Evolutionary conservation across 1,139 yeast species (phyloP).

Genomic region (Tardiomyces depauwii): DNA sequence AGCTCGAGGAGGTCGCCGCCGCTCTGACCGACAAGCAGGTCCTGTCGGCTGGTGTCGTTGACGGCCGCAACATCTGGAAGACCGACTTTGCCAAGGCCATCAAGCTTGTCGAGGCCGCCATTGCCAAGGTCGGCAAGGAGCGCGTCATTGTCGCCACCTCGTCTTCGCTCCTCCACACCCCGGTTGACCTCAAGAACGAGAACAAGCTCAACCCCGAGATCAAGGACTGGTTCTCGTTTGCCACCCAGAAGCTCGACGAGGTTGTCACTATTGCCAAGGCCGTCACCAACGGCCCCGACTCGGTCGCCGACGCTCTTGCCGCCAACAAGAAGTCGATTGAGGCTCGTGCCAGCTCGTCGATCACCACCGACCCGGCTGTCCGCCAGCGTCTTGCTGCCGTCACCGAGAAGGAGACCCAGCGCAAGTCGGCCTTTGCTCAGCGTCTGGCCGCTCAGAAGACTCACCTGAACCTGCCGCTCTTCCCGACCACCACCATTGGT

Average conservation of each 20-base stretch:
- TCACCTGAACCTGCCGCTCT: constrained; percentile 85
- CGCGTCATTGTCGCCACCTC: constrained; percentile 90
- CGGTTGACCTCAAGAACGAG: constrained; percentile 90
- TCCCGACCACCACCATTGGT: constrained; percentile 99
- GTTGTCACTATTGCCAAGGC: constrained; percentile 87
- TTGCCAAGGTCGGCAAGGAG: constrained; percentile 75
- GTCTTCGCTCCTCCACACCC: constrained; percentile 95
- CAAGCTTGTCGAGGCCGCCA: constrained; percentile 69
- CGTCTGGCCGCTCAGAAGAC: constrained; percentile 84
- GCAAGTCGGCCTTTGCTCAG: constrained; percentile 75
- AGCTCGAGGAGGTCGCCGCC: constrained; percentile 65
- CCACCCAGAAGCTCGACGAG: constrained; percentile 89
- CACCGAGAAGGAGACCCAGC: constrained; percentile 67
- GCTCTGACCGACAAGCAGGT: constrained; percentile 58
- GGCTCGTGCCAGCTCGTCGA: constrained; percentile 76
- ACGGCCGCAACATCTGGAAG: constrained; percentile 99
- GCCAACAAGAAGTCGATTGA: constrained; percentile 82
- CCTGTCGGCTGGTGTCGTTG: constrained; percentile 92
- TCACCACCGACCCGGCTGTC: constrained; percentile 87
- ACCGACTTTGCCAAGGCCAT: constrained; percentile 84
- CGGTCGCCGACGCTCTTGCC: constrained; percentile 49
- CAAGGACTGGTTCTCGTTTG: constrained; percentile 97
- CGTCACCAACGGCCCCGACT: constrained; percentile 55
- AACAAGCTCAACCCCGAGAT: constrained; percentile 79
- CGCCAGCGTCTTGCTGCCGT: constrained; percentile 78